Evolutionary conservation across 257 asterid species (phyloP).

Genomic region (Linaria vulgaris): DNA sequence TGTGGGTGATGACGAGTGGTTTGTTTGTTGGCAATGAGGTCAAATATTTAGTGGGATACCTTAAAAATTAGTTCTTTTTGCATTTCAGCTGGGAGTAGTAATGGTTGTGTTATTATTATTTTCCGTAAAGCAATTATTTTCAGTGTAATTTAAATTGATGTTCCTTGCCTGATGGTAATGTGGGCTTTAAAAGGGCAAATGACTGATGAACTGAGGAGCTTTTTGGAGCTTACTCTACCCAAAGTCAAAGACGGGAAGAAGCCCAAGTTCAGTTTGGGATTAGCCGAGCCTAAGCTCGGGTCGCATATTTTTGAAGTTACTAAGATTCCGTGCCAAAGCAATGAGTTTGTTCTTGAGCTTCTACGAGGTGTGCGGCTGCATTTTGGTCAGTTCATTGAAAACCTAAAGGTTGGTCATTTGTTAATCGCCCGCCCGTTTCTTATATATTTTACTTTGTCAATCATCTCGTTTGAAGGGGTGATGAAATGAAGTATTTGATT

Average conservation of each 20-base stretch:
- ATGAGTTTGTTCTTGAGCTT: constrained; percentile 82
- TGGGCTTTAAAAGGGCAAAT: constrained; percentile 59
- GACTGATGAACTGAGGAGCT: constrained; percentile 83
- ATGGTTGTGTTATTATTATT: too few relatives aligned
- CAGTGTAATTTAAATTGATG: constrained; percentile 8
- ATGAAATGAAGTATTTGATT: not conserved
- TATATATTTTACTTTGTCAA: not conserved
- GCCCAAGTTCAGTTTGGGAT: constrained; percentile 73
- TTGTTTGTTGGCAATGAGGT: too few relatives aligned
- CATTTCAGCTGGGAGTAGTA: too few relatives aligned
- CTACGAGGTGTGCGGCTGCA: constrained; percentile 84
- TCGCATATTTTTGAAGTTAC: constrained; percentile 80
- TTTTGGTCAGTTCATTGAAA: constrained; percentile 58
- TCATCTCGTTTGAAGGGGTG: not conserved
- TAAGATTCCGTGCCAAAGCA: constrained; percentile 83
- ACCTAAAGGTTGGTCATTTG: constrained; percentile 62
- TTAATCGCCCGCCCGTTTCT: not conserved
- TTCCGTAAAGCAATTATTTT: not conserved
- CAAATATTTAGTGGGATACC: too few relatives aligned
- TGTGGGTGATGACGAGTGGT: too few relatives aligned
- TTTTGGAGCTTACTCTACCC: constrained; percentile 75
- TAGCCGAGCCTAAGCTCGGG: constrained; percentile 89
- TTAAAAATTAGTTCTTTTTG: too few relatives aligned
- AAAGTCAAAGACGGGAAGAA: constrained; percentile 86
- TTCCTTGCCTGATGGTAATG: not conserved